A percentile compares a stretch with the other conserved stretches of the same genome.
These are phyloP conservation scores for Ganoderma meredithae DNA, from an alignment of 1,284 basidiomycete species.

Conservation along the genomic window DNA sequence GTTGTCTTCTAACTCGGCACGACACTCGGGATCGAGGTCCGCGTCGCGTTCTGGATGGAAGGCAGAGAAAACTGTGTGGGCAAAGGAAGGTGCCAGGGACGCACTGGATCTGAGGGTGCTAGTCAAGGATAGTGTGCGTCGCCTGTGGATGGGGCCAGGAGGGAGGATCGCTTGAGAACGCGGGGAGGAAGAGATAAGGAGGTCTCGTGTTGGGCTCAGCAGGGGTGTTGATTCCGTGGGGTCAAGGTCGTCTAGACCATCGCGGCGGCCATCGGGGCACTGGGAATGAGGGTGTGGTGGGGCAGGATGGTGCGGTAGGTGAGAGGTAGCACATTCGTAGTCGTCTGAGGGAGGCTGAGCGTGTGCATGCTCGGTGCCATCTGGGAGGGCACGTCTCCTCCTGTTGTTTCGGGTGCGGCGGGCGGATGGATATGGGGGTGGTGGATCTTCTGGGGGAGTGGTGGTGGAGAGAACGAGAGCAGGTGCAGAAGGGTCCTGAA, in stretches of 20 bases:
- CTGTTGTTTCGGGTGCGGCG: constrained; percentile 49
- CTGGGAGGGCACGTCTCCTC: constrained; percentile 35
- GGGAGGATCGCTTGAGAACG: constrained; percentile 28
- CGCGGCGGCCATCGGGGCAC: constrained; percentile 26
- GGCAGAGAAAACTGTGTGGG: constrained; percentile 70
- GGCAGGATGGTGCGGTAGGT: constrained; percentile 6
- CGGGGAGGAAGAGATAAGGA: constrained; percentile 29
- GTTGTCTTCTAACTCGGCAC: constrained; percentile 30
- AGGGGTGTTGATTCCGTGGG: constrained; percentile 53
- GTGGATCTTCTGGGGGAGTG: constrained; percentile 55
- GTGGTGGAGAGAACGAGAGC: constrained; percentile 35
- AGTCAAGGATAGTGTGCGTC: constrained; percentile 61
- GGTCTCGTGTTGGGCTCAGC: constrained; percentile 36
- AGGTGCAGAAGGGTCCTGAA: constrained; percentile 25
- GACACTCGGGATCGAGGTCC: constrained; percentile 46
- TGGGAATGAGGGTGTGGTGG: background rate
- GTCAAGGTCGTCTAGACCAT: constrained; percentile 34
- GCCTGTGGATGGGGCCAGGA: constrained; percentile 32
- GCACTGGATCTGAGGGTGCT: constrained; percentile 55
- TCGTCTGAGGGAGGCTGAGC: constrained; percentile 44
- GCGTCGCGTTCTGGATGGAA: constrained; percentile 56
- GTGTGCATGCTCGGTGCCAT: constrained; percentile 37
- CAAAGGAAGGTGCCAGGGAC: constrained; percentile 66
- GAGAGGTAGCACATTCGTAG: constrained; percentile 32
- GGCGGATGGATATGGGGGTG: constrained; percentile 71